phyloP scores from a whole-genome alignment of 2,329 filamentous ascomycete species.

The Alternaria gaisen region DNA sequence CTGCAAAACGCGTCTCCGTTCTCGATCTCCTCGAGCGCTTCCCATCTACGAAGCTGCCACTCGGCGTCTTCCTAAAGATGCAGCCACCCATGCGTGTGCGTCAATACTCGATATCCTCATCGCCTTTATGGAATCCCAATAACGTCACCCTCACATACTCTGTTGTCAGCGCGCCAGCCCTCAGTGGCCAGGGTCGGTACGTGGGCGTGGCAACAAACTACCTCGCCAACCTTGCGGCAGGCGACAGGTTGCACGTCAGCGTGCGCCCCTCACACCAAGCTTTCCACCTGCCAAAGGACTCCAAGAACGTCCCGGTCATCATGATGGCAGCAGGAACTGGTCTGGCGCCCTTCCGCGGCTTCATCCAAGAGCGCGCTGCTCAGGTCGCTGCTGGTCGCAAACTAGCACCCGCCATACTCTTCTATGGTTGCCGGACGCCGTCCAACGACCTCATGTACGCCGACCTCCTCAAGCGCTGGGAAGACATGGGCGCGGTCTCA shows the following conservation, averaged over 20 bases:
- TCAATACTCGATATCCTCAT: conserved; percentile 84
- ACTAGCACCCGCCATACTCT: conserved; percentile 70
- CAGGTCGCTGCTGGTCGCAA: conserved; percentile 58
- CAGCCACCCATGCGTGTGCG: conserved; percentile 79
- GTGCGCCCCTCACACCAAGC: conserved; percentile 53
- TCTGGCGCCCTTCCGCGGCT: conserved; percentile 56
- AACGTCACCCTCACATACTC: conserved; percentile 73
- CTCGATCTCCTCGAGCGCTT: conserved; percentile 75
- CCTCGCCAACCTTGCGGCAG: conserved; percentile 51
- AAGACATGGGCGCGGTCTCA: conserved; percentile 66
- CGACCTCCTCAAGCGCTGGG: conserved; percentile 68
- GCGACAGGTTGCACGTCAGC: conserved; percentile 55
- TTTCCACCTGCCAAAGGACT: conserved; percentile 56
- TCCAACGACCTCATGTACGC: conserved; percentile 68
- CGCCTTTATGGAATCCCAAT: conserved; percentile 67
- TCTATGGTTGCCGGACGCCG: conserved; percentile 68
- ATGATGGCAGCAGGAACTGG: conserved; percentile 52
- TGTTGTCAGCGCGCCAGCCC: conserved; percentile 66
- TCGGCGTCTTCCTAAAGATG: conserved; percentile 74
- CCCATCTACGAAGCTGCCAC: conserved; percentile 64
- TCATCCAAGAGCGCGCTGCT: conserved; percentile 53
- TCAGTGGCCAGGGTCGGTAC: conserved; percentile 54
- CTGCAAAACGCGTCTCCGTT: conserved; percentile 67
- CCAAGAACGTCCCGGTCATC: conserved; percentile 53
- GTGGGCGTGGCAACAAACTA: conserved; percentile 57